Base-by-base conservation (phyloP, 169 alveolate species). In the Pseudocohnilembus persalinus region DNA sequence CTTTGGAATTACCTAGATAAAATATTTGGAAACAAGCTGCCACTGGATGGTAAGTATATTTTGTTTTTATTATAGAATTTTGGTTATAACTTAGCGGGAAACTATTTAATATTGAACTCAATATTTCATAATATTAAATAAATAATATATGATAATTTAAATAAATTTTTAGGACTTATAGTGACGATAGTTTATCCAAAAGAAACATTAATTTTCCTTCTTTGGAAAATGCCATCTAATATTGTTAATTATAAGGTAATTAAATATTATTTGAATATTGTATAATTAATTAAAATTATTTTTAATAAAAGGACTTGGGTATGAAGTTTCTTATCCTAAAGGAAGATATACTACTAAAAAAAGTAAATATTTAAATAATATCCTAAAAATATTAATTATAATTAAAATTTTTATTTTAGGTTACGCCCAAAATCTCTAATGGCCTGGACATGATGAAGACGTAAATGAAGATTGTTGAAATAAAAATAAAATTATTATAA, bases 361-460 rank as follows among this genome's bases (percentile, higher is more conserved):
- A 72, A 79, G 84, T 79, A 79, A 49, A 29, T n/a, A 32, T 79
- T 26, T n/a, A 26, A 0, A 49, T 49, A 49, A 49, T 49, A 11
- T 49, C 20, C 20, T 49, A 11, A 4, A 11, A 49, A 4, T 49
- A 49, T 49, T 49, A 11, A 63, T 79, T n/a, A 29, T 32, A 28
- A 79, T 28, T 79, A 29, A 15, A 49, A 16, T 26, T 34, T 34
- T 30, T 75, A 1, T n/a, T n/a, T 29, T 26, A 79, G 84, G 76
- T 79, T 79, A 79, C 49, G 74, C 84, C 29, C 63, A 34, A 34
- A 79, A 79, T 63, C 29, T 79, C 63, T 29, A 29, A 15, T 79
- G 84, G 84, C 84, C 84, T 79, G 84, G 84, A 35, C 84, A 79
- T 30, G 84, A 79, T 34, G 33, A 77, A 49, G 77, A 33, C 49